Percentiles rank a stretch among this genome's conserved stretches.
Conservation (phyloP, 2,329 filamentous ascomycete genomes). For the Coniochaeta ligniaria region DNA sequence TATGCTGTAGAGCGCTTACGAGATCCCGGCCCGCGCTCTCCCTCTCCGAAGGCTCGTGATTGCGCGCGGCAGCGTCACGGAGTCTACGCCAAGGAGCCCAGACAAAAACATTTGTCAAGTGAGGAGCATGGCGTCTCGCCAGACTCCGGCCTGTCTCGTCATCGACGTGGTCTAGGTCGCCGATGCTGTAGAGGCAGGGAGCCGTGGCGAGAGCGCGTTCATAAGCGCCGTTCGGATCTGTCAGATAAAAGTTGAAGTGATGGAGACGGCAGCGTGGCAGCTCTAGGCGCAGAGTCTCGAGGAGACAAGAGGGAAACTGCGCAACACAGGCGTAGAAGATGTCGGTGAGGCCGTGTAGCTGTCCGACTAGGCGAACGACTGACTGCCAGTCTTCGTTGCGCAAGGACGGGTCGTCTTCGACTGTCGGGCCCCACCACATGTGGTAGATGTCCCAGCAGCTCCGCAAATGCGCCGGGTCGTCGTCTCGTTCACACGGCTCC, state of each 20-base stretch:
- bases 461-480: neutral
- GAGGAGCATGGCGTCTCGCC: neutral
- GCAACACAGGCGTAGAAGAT: conserved; percentile 5
- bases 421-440: neutral
- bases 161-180: neutral
- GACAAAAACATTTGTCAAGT: neutral
- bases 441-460: conserved; percentile 1
- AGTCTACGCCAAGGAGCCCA: neutral
- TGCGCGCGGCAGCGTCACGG: neutral
- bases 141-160: neutral
- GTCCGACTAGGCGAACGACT: neutral
- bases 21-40: neutral
- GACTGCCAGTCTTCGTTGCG: conserved; percentile 1
- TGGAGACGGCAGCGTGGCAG: conserved; percentile 5
- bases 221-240: neutral
- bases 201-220: conserved; percentile 3
- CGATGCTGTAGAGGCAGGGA: conserved; percentile 5
- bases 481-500: neutral
- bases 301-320: conserved; percentile 3
- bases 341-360: conserved; percentile 3
- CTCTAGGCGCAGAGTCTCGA: conserved; percentile 1
- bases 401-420: neutral
- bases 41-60: neutral
- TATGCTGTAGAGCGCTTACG: neutral
- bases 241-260: conserved; percentile 4